phyloP scores from a whole-genome alignment of 257 asterid genomes.

The Salvia rosmarinus region DNA sequence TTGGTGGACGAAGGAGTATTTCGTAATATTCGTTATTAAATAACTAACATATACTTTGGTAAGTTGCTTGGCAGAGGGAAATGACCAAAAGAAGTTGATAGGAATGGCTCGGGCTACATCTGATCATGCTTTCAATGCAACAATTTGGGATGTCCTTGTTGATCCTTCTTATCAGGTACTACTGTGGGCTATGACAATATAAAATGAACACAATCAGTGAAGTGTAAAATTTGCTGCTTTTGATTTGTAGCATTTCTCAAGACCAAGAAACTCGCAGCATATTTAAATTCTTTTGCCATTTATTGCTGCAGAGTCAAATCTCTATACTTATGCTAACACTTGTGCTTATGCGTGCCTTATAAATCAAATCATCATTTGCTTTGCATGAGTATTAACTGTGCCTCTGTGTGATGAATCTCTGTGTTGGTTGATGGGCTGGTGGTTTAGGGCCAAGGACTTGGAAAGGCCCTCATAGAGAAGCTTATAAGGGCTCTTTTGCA shows the following conservation, averaged over 20 bases:
- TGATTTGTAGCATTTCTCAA: neutral
- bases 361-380: slow-evolving; percentile 12
- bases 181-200: neutral
- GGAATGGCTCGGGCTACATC: slow-evolving; percentile 99
- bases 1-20: too few species aligned
- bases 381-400: slow-evolving; percentile 11
- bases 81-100: slow-evolving; percentile 75
- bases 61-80: slow-evolving; percentile 93
- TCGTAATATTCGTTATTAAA: slow-evolving; percentile 30
- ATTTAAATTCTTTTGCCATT: neutral
- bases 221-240: slow-evolving; percentile 3
- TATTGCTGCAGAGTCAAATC: too few species aligned
- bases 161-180: slow-evolving; percentile 96
- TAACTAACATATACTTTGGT: slow-evolving; percentile 75
- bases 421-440: slow-evolving; percentile 5
- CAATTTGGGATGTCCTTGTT: slow-evolving; percentile 99
- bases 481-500: slow-evolving; percentile 78
- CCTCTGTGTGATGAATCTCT: neutral
- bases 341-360: neutral
- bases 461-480: slow-evolving; percentile 88
- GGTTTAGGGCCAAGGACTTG: slow-evolving; percentile 92
- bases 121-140: slow-evolving; percentile 98
- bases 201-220: neutral
- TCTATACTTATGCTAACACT: neutral
- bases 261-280: neutral